Percentiles rank a stretch among this genome's conserved stretches.
Conservation (phyloP, 2,329 filamentous ascomycete genomes). For the Aspergillus chevalieri region DNA sequence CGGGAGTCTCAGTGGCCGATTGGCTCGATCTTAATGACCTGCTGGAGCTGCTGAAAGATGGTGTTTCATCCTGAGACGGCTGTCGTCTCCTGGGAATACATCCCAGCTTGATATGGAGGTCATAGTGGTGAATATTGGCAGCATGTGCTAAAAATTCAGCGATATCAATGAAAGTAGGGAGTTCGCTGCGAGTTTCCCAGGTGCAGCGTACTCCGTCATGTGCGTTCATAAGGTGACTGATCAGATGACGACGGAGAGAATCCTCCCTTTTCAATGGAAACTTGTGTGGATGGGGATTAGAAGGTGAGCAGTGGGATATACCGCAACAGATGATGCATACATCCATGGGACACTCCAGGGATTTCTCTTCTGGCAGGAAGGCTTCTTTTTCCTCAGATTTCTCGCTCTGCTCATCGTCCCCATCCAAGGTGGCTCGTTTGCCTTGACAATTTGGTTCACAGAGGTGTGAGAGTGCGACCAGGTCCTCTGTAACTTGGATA, state of each 20-base stretch:
- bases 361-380: no score
- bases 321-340: constrained; percentile 22
- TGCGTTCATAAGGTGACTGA: constrained; percentile 16
- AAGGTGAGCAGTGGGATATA: constrained; percentile 16
- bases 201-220: constrained; percentile 16
- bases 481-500: constrained; percentile 24
- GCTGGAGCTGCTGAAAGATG: no score
- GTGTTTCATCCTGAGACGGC: no score
- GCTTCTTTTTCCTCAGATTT: background rate
- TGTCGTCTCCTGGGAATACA: constrained; percentile 4
- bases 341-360: constrained; percentile 13
- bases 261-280: constrained; percentile 17
- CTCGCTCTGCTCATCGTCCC: constrained; percentile 8
- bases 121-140: constrained; percentile 8
- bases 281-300: constrained; percentile 19
- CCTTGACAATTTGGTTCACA: constrained; percentile 18
- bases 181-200: constrained; percentile 10
- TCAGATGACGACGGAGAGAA: constrained; percentile 19
- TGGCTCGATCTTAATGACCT: no score
- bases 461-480: constrained; percentile 18
- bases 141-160: constrained; percentile 16
- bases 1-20: no score
- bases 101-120: constrained; percentile 11
- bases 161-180: constrained; percentile 15
- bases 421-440: constrained; percentile 18